Percentiles rank a stretch among this genome's conserved stretches.
These are phyloP conservation scores for Podaxis sp. DNA, from an alignment of 768 basidiomycete species.

Conservation along the genomic window DNA sequence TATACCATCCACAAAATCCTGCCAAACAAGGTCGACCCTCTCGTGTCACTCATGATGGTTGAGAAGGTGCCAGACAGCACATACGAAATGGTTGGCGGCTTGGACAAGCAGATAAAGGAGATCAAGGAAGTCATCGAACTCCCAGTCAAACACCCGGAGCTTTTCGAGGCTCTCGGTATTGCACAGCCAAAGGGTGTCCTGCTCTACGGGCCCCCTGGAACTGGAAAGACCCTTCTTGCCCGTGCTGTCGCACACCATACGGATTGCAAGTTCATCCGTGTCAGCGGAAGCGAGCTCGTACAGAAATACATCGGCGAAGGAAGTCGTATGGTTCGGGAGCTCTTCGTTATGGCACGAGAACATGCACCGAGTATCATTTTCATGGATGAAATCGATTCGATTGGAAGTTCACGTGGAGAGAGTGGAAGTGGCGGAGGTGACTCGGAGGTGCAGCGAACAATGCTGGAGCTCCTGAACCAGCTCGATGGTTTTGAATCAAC, in stretches of 20 bases:
- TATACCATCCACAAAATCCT: slow-evolving; percentile 97
- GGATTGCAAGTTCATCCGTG: slow-evolving; percentile 96
- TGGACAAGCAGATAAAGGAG: slow-evolving; percentile 99
- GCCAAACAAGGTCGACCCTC: slow-evolving; percentile 96
- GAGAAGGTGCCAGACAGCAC: slow-evolving; percentile 99
- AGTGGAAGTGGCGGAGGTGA: slow-evolving; percentile 88
- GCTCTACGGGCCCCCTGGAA: slow-evolving; percentile 94
- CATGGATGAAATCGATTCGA: slow-evolving; percentile 99
- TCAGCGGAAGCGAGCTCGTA: slow-evolving; percentile 90
- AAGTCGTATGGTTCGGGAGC: slow-evolving; percentile 91
- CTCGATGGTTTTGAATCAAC: slow-evolving; percentile 93
- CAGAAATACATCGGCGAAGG: slow-evolving; percentile 99
- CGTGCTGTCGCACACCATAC: slow-evolving; percentile 97
- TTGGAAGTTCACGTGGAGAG: slow-evolving; percentile 90
- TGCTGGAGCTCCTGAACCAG: slow-evolving; percentile 88
- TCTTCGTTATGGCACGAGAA: slow-evolving; percentile 98
- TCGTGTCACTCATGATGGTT: slow-evolving; percentile 99
- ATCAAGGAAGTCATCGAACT: slow-evolving; percentile 96
- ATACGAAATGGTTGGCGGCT: slow-evolving; percentile 99
- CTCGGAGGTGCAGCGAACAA: slow-evolving; percentile 87
- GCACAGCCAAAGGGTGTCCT: slow-evolving; percentile 97
- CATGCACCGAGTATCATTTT: slow-evolving; percentile 98
- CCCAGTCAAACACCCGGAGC: slow-evolving; percentile 95
- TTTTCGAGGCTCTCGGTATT: slow-evolving; percentile 95
- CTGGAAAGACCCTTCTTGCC: slow-evolving; percentile 93